Conservation (phyloP, 139 green algal species). For the Zygnema cylindricum region DNA sequence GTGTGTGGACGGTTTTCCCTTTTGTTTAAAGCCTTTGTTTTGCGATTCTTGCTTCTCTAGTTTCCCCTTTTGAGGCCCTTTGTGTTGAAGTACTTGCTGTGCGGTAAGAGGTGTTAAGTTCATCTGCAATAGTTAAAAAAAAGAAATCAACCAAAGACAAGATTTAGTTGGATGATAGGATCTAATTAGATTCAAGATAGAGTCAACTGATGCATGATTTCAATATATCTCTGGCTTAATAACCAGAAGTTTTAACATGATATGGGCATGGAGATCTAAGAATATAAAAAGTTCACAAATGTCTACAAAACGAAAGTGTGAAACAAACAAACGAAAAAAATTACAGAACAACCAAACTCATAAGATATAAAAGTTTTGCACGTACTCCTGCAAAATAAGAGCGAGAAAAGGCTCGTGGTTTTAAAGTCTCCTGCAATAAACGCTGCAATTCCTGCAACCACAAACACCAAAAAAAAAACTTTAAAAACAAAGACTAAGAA, state of each 20-base stretch:
- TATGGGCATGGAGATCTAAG: neutral
- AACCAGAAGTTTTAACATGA: neutral
- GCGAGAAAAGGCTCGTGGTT: neutral
- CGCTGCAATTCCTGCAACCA: conserved; percentile 1
- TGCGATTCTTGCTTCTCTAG: neutral
- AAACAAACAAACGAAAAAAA: neutral
- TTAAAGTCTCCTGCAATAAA: neutral
- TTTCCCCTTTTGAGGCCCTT: neutral
- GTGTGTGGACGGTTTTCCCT: neutral
- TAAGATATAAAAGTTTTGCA: neutral
- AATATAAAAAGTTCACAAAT: neutral
- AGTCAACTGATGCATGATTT: neutral
- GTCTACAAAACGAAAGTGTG: neutral
- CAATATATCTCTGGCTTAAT: neutral
- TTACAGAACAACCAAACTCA: neutral
- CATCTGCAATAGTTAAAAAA: neutral
- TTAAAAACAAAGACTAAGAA: neutral
- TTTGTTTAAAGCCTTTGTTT: neutral
- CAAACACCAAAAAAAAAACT: neutral
- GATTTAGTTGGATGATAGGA: neutral
- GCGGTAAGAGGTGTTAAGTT: neutral
- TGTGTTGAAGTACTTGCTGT: conserved; percentile 2
- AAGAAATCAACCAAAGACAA: neutral
- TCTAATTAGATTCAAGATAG: neutral
- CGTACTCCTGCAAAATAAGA: neutral